Conservation (phyloP, 2,329 filamentous ascomycete species). For the Chrysoporthe deuterocubensis region DNA sequence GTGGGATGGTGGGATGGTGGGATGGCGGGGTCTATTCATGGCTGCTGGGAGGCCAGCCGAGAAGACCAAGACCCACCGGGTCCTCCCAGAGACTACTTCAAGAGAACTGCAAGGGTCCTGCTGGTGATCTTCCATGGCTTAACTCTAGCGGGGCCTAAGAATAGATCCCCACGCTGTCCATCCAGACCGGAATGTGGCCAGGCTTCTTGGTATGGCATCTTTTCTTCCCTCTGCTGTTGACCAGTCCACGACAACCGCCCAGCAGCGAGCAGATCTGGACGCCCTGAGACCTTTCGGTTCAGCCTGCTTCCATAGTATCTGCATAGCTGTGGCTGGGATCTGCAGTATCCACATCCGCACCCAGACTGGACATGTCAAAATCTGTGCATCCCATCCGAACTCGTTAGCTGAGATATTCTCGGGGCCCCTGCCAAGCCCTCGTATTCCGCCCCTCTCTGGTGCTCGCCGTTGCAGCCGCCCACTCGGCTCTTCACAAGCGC, state of each 20-base stretch:
- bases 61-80: neutral
- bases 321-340: neutral
- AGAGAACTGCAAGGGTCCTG: neutral
- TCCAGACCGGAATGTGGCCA: neutral
- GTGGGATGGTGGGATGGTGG: no score
- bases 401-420: neutral
- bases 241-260: no score
- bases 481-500: conserved; percentile 1
- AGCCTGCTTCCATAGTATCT: neutral
- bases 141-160: conserved; percentile 14
- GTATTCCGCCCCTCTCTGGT: conserved; percentile 1
- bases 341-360: neutral
- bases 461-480: neutral
- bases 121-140: neutral
- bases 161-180: conserved; percentile 20
- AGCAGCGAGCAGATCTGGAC: neutral
- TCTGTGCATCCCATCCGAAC: neutral
- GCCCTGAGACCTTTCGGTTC: neutral
- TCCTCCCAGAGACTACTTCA: neutral
- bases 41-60: conserved; percentile 2
- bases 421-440: neutral
- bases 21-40: neutral
- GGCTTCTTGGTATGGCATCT: neutral
- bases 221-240: neutral
- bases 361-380: neutral